Conservation (phyloP, 148 eudicot genomes). For the Pharnaceum exiguum region DNA sequence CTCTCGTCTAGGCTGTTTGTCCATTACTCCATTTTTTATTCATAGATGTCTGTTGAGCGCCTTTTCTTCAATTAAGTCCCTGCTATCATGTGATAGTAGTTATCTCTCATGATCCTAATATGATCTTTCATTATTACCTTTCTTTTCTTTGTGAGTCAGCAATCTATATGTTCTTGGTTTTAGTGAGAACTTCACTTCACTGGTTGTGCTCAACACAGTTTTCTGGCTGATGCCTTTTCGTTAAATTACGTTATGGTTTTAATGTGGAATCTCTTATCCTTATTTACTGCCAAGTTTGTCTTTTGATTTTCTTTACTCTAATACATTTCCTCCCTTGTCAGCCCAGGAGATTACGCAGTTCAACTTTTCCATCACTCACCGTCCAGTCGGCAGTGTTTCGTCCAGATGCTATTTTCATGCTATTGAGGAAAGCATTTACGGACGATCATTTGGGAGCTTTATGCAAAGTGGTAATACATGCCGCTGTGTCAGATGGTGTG, state of each 20-base stretch:
- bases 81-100: no score
- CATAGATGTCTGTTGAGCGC: not conserved
- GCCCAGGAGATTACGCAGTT: constrained; percentile 64
- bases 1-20: not conserved
- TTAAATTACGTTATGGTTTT: constrained; percentile 5
- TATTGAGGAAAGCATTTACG: constrained; percentile 67
- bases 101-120: no score
- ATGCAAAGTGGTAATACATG: constrained; percentile 56
- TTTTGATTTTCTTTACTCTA: not conserved
- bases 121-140: no score
- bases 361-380: constrained; percentile 27
- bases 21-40: not conserved
- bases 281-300: not conserved
- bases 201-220: not conserved
- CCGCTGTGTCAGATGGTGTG: not conserved
- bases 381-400: constrained; percentile 56
- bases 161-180: no score
- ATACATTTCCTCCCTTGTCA: constrained; percentile 20
- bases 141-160: no score
- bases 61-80: no score
- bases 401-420: constrained; percentile 52
- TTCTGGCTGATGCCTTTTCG: not conserved
- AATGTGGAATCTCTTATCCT: not conserved
- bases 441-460: constrained; percentile 55
- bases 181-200: no score